Conservation (phyloP, 2,329 filamentous ascomycete genomes). For the Tolypocladium nubicola region DNA sequence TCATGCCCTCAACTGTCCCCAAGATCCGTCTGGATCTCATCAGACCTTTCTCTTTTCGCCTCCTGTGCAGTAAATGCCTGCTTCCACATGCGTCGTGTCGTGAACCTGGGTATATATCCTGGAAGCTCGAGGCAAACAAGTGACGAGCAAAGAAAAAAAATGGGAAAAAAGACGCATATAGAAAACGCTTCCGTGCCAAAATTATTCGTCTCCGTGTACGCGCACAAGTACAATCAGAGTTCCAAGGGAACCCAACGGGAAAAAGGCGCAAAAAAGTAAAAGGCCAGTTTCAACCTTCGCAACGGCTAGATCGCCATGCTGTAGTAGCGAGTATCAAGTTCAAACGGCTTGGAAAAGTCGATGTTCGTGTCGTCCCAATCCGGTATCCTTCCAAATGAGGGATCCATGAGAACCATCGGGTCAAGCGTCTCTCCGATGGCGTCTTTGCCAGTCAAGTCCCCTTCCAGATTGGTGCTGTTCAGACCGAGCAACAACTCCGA, state of each 20-base stretch:
- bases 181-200: neutral
- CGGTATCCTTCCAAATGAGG: constrained; percentile 10
- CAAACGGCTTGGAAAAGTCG: constrained; percentile 42
- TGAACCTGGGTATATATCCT: constrained; percentile 18
- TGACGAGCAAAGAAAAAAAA: constrained; percentile 2
- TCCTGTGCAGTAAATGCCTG: neutral
- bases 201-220: neutral
- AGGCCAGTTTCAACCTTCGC: constrained; percentile 3
- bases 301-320: constrained; percentile 15
- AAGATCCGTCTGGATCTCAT: neutral
- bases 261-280: neutral
- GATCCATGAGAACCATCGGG: constrained; percentile 17
- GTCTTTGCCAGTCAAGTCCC: constrained; percentile 13
- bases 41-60: neutral
- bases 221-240: neutral
- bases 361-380: constrained; percentile 40
- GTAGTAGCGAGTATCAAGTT: constrained; percentile 34
- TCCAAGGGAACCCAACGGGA: neutral
- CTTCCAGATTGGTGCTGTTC: constrained; percentile 19
- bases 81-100: neutral
- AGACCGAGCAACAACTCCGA: constrained; percentile 32
- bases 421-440: constrained; percentile 11
- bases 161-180: neutral
- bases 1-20: neutral
- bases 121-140: constrained; percentile 9